Percentiles rank a stretch among this genome's conserved stretches.
Evolutionary conservation across 2,329 filamentous ascomycete genomes (phyloP).

Genomic region (Aspergillus floridensis): DNA sequence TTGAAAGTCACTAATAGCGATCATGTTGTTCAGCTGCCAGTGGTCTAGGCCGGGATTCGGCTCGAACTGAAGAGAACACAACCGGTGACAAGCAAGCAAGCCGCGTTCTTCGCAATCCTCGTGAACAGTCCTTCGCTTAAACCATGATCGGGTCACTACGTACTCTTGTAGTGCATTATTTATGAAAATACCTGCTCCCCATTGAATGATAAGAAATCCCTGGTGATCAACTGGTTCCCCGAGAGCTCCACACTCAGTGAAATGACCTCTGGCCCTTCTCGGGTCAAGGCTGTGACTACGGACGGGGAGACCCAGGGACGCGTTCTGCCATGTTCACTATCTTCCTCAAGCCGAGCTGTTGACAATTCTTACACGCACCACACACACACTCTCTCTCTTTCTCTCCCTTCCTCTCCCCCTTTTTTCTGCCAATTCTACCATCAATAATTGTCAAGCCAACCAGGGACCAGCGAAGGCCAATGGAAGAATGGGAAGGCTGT

Average conservation of each 20-base stretch:
- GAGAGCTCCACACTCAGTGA: slow-evolving; percentile 7
- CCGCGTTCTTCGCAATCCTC: neutral
- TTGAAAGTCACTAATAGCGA: neutral
- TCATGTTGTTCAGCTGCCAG: neutral
- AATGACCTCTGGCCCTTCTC: neutral
- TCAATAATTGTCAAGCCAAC: neutral
- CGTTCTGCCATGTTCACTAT: neutral
- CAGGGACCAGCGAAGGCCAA: neutral
- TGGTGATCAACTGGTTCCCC: neutral
- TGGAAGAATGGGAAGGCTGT: neutral
- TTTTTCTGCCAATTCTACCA: neutral
- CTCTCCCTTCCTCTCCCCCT: neutral
- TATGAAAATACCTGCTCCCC: neutral
- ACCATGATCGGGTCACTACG: neutral
- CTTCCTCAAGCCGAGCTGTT: neutral
- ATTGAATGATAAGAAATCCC: neutral
- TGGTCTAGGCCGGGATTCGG: neutral
- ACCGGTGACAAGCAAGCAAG: too few relatives aligned
- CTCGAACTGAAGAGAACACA: too few relatives aligned
- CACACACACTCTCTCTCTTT: neutral
- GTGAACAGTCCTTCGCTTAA: neutral
- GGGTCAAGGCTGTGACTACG: neutral
- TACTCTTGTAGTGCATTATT: too few relatives aligned
- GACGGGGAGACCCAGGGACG: neutral
- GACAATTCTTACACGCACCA: neutral